These are phyloP conservation scores for Cladosporium sp. DNA, from an alignment of 2,329 filamentous ascomycete species.

Conservation along the genomic window DNA sequence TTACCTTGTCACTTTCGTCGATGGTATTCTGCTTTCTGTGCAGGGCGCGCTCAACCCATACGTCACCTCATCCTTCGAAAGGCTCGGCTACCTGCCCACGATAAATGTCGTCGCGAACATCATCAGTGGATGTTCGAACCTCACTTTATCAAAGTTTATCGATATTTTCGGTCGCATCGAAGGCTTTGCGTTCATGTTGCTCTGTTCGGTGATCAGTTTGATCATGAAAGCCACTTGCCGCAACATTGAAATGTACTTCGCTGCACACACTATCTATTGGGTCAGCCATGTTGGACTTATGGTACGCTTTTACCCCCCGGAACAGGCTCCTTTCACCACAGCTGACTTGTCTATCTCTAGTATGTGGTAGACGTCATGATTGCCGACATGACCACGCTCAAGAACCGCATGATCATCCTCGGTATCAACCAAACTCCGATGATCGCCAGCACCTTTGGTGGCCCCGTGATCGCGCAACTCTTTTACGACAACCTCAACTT, in stretches of 20 bases:
- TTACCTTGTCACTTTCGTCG: slow-evolving; percentile 46
- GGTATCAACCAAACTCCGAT: slow-evolving; percentile 62
- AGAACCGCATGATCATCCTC: slow-evolving; percentile 61
- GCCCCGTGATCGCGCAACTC: slow-evolving; percentile 37
- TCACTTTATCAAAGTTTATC: slow-evolving; percentile 63
- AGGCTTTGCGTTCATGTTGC: slow-evolving; percentile 54
- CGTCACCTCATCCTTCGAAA: slow-evolving; percentile 49
- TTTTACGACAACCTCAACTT: slow-evolving; percentile 46
- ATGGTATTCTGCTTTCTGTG: slow-evolving; percentile 40
- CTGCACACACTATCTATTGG: slow-evolving; percentile 61
- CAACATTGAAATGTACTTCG: slow-evolving; percentile 58
- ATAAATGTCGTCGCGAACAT: slow-evolving; percentile 52
- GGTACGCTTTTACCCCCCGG: not conserved
- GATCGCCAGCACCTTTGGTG: slow-evolving; percentile 60
- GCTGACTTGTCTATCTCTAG: slow-evolving; percentile 34
- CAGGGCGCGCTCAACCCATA: slow-evolving; percentile 36
- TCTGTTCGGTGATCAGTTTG: slow-evolving; percentile 51
- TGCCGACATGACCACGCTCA: slow-evolving; percentile 63
- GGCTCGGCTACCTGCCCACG: slow-evolving; percentile 52
- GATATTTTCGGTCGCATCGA: slow-evolving; percentile 65
- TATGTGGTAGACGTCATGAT: slow-evolving; percentile 63
- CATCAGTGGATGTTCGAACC: slow-evolving; percentile 57
- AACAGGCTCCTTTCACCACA: not conserved
- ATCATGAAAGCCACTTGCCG: slow-evolving; percentile 64
- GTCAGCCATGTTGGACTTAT: slow-evolving; percentile 45